phyloP scores from a whole-genome alignment of 805 yeast genomes.

The Ascoidea tarda region DNA sequence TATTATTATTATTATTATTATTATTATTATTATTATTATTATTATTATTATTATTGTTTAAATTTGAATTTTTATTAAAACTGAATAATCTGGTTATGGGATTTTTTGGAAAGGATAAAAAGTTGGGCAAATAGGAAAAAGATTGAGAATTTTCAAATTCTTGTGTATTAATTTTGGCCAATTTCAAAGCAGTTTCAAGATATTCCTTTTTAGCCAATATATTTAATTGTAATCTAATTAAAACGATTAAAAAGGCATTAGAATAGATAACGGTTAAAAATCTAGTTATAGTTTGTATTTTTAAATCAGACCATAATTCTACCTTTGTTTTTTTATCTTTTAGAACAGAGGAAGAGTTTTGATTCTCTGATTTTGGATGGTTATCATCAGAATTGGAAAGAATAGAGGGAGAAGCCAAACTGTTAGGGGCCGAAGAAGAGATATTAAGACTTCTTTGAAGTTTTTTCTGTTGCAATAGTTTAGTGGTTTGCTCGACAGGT shows the following conservation, averaged over 20 bases:
- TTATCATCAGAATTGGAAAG: conserved; percentile 15
- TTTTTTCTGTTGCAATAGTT: conserved; percentile 51
- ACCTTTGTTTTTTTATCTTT: conserved; percentile 29
- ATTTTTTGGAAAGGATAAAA: conserved; percentile 7
- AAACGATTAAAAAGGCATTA: conserved; percentile 52
- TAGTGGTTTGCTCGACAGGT: conserved; percentile 63
- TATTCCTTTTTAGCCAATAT: conserved; percentile 80
- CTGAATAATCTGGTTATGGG: conserved; percentile 1
- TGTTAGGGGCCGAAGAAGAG: conserved; percentile 6
- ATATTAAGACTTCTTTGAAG: conserved; percentile 15
- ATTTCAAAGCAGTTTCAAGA: conserved; percentile 57
- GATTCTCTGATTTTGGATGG: not conserved
- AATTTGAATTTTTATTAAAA: not conserved
- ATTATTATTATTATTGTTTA: too few species aligned
- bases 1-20: too few species aligned
- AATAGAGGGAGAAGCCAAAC: conserved; percentile 9
- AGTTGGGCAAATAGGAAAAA: not conserved
- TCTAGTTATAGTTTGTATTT: conserved; percentile 60
- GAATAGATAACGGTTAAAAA: conserved; percentile 59
- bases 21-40: too few species aligned
- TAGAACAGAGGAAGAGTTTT: conserved; percentile 8
- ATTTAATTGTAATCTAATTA: conserved; percentile 78
- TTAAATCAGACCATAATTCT: conserved; percentile 76
- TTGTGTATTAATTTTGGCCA: conserved; percentile 38
- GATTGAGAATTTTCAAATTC: conserved; percentile 10